phyloP scores from a whole-genome alignment of 176 grass and related monocot genomes.

The Oryza meyeriana region DNA sequence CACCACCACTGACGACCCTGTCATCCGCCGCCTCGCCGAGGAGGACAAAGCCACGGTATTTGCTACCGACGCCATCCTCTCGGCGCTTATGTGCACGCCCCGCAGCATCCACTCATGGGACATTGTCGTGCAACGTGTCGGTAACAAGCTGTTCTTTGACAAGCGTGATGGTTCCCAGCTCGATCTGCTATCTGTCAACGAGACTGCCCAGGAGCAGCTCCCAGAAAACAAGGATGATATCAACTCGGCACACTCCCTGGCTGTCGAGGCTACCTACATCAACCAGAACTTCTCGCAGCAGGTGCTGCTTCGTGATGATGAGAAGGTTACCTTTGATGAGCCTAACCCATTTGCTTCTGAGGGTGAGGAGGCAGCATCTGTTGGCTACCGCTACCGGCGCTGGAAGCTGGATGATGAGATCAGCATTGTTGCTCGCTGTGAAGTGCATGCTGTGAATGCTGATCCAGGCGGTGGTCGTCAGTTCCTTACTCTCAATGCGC shows the following conservation, averaged over 20 bases:
- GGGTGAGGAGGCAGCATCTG: constrained; percentile 62
- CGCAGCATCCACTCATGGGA: constrained; percentile 74
- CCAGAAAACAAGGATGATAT: constrained; percentile 83
- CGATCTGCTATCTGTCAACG: constrained; percentile 73
- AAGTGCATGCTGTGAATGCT: constrained; percentile 53
- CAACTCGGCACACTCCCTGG: constrained; percentile 60
- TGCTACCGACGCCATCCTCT: constrained; percentile 73
- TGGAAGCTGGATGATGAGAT: constrained; percentile 79
- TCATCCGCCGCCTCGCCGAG: constrained; percentile 77
- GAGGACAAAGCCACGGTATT: constrained; percentile 78
- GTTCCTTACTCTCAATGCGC: constrained; percentile 65
- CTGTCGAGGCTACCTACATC: constrained; percentile 85
- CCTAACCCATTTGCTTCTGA: constrained; percentile 71
- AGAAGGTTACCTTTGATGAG: constrained; percentile 84
- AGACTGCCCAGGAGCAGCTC: constrained; percentile 76
- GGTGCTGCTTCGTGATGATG: constrained; percentile 50
- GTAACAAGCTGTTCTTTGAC: constrained; percentile 92
- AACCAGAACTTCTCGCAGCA: constrained; percentile 92
- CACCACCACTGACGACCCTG: constrained; percentile 81
- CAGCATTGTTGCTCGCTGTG: constrained; percentile 71
- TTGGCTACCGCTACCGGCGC: constrained; percentile 72
- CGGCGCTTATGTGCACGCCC: constrained; percentile 74
- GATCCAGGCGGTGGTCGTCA: constrained; percentile 52
- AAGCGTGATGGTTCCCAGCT: constrained; percentile 82
- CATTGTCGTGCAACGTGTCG: constrained; percentile 77